These are phyloP conservation scores for Fusarium globosum DNA, from an alignment of 2,329 filamentous ascomycete genomes.

Conservation along the genomic window DNA sequence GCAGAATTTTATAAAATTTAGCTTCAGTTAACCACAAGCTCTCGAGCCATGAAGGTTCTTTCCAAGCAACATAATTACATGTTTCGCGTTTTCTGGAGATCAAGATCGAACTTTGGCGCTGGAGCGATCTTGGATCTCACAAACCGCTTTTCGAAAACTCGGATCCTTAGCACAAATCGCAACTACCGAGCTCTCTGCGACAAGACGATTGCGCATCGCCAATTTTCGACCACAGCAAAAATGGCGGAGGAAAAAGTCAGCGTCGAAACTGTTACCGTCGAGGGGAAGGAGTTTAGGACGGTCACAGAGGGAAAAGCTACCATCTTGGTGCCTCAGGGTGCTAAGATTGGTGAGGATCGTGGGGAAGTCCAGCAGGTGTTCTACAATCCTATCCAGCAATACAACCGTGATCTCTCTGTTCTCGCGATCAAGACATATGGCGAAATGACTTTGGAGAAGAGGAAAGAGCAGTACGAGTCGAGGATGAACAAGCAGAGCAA, in stretches of 20 bases:
- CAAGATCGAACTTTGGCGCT: constrained; percentile 33
- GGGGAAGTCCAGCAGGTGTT: constrained; percentile 84
- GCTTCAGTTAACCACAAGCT: constrained; percentile 13
- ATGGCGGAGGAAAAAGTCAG: constrained; percentile 37
- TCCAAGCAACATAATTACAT: constrained; percentile 32
- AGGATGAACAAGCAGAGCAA: constrained; percentile 54
- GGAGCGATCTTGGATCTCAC: constrained; percentile 15
- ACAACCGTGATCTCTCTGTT: constrained; percentile 95
- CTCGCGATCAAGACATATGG: constrained; percentile 92
- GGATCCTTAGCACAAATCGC: not conserved
- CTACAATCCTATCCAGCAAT: constrained; percentile 99
- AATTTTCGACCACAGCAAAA: constrained; percentile 36
- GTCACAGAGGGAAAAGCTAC: constrained; percentile 68
- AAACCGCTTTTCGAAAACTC: not conserved
- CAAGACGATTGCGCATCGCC: constrained; percentile 9
- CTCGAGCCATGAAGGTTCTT: constrained; percentile 27
- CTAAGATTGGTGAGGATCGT: constrained; percentile 60
- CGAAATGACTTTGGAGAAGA: constrained; percentile 67
- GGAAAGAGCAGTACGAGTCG: constrained; percentile 56
- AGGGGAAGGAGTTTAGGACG: constrained; percentile 63
- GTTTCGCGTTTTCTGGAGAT: constrained; percentile 25
- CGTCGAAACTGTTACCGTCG: constrained; percentile 45
- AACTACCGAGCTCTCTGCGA: constrained; percentile 1
- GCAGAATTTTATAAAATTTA: constrained; percentile 35
- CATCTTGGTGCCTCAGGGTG: constrained; percentile 64